Percentiles rank a stretch among this genome's conserved stretches.
phyloP scores from a whole-genome alignment of 768 basidiomycete species.

The Daedalea quercina region DNA sequence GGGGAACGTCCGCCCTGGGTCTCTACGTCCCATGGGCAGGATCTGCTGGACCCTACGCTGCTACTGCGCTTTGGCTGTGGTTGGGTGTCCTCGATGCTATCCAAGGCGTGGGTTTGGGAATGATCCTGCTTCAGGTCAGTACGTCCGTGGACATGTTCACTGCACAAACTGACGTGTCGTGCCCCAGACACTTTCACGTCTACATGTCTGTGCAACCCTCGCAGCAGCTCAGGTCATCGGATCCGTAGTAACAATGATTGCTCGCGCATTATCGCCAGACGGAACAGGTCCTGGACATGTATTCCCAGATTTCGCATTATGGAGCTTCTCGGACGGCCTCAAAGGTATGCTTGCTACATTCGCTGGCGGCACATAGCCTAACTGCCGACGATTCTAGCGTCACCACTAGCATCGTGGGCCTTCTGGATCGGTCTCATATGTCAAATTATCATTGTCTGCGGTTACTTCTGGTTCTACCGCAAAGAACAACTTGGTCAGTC shows the following conservation, averaged over 20 bases:
- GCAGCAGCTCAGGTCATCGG: constrained; percentile 89
- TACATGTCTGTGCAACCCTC: constrained; percentile 91
- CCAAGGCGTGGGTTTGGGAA: constrained; percentile 90
- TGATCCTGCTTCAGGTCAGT: constrained; percentile 71
- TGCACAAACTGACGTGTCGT: neutral
- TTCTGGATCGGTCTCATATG: constrained; percentile 85
- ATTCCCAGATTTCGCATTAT: constrained; percentile 87
- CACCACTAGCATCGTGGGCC: constrained; percentile 75
- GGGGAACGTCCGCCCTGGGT: constrained; percentile 92
- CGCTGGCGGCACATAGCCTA: constrained; percentile 2
- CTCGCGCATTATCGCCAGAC: constrained; percentile 86
- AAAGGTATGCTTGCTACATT: constrained; percentile 32
- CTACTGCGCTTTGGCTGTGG: constrained; percentile 90
- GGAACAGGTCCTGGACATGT: constrained; percentile 84
- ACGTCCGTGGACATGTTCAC: neutral
- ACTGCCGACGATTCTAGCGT: constrained; percentile 34
- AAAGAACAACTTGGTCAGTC: constrained; percentile 83
- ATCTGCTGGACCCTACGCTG: constrained; percentile 77
- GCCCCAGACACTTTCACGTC: constrained; percentile 71
- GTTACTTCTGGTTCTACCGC: constrained; percentile 97
- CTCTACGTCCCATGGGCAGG: constrained; percentile 95
- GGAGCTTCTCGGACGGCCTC: constrained; percentile 77
- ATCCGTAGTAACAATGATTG: constrained; percentile 86
- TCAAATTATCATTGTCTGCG: constrained; percentile 79
- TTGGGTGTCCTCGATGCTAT: constrained; percentile 90